Conservation (phyloP, 2,329 filamentous ascomycete species). For the Nannizzia gypsea region DNA sequence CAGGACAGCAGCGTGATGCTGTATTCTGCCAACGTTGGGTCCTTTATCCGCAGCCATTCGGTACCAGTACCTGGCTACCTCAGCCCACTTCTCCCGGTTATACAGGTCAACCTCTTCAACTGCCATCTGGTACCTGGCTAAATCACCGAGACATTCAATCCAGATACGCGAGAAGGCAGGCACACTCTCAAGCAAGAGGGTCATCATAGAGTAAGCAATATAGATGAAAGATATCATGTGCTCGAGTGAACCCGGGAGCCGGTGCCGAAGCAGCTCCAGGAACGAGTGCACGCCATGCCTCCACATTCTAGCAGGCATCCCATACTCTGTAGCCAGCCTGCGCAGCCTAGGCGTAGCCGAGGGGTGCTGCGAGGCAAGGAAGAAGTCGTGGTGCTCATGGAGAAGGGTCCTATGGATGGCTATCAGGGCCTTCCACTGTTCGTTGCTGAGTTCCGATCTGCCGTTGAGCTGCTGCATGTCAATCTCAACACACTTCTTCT, state of each 20-base stretch:
- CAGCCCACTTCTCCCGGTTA: constrained; percentile 70
- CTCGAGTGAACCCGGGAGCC: constrained; percentile 64
- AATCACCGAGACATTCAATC: constrained; percentile 84
- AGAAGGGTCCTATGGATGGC: constrained; percentile 68
- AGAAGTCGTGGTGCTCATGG: constrained; percentile 76
- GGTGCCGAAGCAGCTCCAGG: constrained; percentile 61
- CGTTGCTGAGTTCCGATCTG: constrained; percentile 42
- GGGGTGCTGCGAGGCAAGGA: constrained; percentile 77
- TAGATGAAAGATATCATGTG: constrained; percentile 91
- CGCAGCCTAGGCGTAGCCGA: constrained; percentile 57
- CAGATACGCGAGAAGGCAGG: constrained; percentile 74
- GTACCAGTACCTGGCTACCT: constrained; percentile 74
- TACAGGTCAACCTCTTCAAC: constrained; percentile 70
- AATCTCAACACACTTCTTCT: constrained; percentile 76
- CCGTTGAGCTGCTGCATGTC: constrained; percentile 51
- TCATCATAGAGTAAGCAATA: constrained; percentile 80
- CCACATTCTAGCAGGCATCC: constrained; percentile 93
- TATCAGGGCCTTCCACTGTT: constrained; percentile 78
- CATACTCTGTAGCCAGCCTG: constrained; percentile 56
- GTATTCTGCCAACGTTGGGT: constrained; percentile 64
- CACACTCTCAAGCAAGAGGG: constrained; percentile 73
- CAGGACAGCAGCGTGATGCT: constrained; percentile 70
- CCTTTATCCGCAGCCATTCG: constrained; percentile 65
- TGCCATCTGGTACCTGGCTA: constrained; percentile 79
- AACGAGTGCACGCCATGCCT: constrained; percentile 80